Conservation (phyloP, 176 grass and related monocot genomes). For the Calamus simplicifolius region DNA sequence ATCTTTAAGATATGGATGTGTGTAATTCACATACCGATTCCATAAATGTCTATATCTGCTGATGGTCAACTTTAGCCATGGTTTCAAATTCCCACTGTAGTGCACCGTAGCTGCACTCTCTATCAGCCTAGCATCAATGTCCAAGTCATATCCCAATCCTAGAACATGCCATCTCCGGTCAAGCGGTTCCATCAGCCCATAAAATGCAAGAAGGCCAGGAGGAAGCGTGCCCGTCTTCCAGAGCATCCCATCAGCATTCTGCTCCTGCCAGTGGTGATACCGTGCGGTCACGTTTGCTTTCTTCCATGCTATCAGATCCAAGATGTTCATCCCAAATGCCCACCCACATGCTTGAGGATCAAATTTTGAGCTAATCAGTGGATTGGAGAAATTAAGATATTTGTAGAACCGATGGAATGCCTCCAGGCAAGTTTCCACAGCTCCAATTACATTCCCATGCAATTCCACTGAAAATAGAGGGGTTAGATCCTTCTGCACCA, state of each 20-base stretch:
- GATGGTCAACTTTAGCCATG: conserved; percentile 16
- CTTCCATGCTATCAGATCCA: conserved; percentile 19
- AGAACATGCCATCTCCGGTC: conserved; percentile 19
- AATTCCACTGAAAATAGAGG: conserved; percentile 19
- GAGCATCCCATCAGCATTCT: conserved; percentile 10
- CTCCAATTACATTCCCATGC: conserved; percentile 19
- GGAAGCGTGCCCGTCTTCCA: conserved; percentile 19
- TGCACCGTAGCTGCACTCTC: conserved; percentile 11
- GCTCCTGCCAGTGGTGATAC: conserved; percentile 18
- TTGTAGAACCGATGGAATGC: conserved; percentile 20
- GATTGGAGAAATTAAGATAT: conserved; percentile 15
- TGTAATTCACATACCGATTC: conserved; percentile 2
- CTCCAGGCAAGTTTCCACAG: conserved; percentile 17
- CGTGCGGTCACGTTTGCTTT: conserved; percentile 14
- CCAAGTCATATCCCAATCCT: conserved; percentile 14
- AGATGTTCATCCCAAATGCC: conserved; percentile 23
- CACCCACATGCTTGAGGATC: conserved; percentile 24
- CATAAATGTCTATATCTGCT: conserved; percentile 12
- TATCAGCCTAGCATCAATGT: conserved; percentile 18
- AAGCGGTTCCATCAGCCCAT: conserved; percentile 18
- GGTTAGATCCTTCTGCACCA: conserved; percentile 19
- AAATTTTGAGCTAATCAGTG: conserved; percentile 9
- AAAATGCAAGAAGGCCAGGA: conserved; percentile 16
- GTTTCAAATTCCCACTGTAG: conserved; percentile 19
- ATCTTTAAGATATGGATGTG: not conserved